These are phyloP conservation scores for Cordyceps javanica DNA, from an alignment of 2,329 filamentous ascomycete species.

Conservation along the genomic window DNA sequence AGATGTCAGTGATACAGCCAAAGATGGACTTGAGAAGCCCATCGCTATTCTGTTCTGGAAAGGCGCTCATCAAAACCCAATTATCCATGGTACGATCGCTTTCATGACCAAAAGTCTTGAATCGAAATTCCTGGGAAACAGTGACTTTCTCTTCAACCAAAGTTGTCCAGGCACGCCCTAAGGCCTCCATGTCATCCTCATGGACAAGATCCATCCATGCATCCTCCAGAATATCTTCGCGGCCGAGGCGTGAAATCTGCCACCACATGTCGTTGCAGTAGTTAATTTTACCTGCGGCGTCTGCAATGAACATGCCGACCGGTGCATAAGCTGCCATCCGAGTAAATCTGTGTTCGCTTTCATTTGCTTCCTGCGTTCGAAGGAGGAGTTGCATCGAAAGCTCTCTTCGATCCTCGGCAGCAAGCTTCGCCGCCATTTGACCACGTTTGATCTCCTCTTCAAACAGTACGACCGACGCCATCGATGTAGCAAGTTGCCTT, in stretches of 20 bases:
- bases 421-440: constrained; percentile 65
- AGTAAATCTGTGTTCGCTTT: constrained; percentile 72
- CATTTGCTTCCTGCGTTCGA: constrained; percentile 53
- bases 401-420: constrained; percentile 70
- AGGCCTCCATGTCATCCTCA: constrained; percentile 54
- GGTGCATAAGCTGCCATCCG: constrained; percentile 80
- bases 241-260: constrained; percentile 62
- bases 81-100: constrained; percentile 59
- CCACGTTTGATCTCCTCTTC: constrained; percentile 76
- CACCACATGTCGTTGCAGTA: constrained; percentile 80
- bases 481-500: constrained; percentile 69
- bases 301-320: constrained; percentile 80
- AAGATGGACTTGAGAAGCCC: constrained; percentile 69
- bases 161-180: constrained; percentile 56
- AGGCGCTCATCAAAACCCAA: constrained; percentile 73
- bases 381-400: constrained; percentile 69
- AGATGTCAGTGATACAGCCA: constrained; percentile 79
- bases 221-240: constrained; percentile 50
- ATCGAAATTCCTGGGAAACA: constrained; percentile 68
- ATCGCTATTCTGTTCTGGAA: constrained; percentile 60
- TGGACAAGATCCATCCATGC: constrained; percentile 69
- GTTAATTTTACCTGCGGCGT: constrained; percentile 61
- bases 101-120: constrained; percentile 60
- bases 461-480: constrained; percentile 76
- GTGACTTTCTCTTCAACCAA: constrained; percentile 56